phyloP scores from a whole-genome alignment of 371 early-diverging fungal species.

The Hamiltosporidium magnivora region DNA sequence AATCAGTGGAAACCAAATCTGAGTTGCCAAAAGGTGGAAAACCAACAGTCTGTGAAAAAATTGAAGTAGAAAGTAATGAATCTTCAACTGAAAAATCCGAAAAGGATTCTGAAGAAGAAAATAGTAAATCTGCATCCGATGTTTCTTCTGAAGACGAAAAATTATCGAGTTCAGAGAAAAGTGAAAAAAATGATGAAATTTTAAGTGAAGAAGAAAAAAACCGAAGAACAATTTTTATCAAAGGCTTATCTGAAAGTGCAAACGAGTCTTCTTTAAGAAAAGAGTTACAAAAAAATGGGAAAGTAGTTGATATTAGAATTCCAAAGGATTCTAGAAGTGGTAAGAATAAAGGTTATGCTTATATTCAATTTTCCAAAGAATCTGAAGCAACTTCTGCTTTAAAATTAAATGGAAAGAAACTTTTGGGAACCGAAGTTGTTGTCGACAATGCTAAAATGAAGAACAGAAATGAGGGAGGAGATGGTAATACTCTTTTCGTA shows the following conservation, averaged over 20 bases:
- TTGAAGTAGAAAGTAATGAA: too few species aligned
- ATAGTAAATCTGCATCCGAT: too few species aligned
- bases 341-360: constrained; percentile 55
- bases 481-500: constrained; percentile 42
- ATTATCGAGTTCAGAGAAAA: too few species aligned
- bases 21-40: too few species aligned
- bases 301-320: constrained; percentile 42
- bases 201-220: constrained; percentile 26
- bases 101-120: too few species aligned
- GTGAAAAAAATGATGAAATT: too few species aligned
- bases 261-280: constrained; percentile 46
- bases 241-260: constrained; percentile 40
- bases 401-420: constrained; percentile 36
- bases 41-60: too few species aligned
- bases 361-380: constrained; percentile 52
- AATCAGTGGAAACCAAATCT: too few species aligned
- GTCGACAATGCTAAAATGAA: constrained; percentile 30
- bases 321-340: constrained; percentile 33
- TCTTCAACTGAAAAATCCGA: too few species aligned
- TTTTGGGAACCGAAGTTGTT: constrained; percentile 35
- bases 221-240: constrained; percentile 51
- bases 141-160: too few species aligned
- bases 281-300: constrained; percentile 47
- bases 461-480: background rate
- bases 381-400: constrained; percentile 37